Evolutionary conservation across 345 rosid genomes (phyloP).

Genomic region (Psidium friedrichsthalianum): DNA sequence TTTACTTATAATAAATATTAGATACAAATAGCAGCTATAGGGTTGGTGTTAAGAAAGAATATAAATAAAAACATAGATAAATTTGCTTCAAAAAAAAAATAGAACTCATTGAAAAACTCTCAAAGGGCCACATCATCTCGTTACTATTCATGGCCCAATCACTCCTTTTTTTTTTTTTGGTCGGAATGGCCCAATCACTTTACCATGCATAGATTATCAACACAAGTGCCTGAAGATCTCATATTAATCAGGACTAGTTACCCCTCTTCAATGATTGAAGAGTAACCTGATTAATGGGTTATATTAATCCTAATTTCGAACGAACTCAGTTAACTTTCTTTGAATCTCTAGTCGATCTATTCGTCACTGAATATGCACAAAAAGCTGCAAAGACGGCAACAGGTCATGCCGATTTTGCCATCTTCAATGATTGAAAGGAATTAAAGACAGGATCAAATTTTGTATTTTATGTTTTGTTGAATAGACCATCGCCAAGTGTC

Average conservation of each 20-base stretch:
- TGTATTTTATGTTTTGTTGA: background rate
- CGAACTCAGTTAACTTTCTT: background rate
- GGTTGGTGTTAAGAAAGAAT: background rate
- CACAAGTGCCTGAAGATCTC: background rate
- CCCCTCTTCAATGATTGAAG: background rate
- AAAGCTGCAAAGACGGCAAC: background rate
- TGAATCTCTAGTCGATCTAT: background rate
- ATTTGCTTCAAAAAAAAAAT: too few species aligned
- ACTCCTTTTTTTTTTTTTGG: too few species aligned
- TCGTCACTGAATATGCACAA: too few species aligned
- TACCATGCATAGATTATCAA: background rate
- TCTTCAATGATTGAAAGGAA: background rate
- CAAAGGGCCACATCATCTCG: background rate
- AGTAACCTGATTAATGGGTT: background rate
- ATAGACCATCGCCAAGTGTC: background rate
- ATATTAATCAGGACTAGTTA: background rate
- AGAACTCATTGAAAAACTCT: background rate
- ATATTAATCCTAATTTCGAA: background rate
- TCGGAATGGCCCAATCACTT: too few species aligned
- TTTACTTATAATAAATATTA: too few species aligned
- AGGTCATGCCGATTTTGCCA: background rate
- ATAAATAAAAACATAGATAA: too few species aligned
- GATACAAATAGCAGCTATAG: background rate
- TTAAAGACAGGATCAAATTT: too few species aligned
- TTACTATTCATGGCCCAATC: background rate